These are phyloP conservation scores for Penicillium freii DNA, from an alignment of 2,329 filamentous ascomycete species.

Conservation along the genomic window DNA sequence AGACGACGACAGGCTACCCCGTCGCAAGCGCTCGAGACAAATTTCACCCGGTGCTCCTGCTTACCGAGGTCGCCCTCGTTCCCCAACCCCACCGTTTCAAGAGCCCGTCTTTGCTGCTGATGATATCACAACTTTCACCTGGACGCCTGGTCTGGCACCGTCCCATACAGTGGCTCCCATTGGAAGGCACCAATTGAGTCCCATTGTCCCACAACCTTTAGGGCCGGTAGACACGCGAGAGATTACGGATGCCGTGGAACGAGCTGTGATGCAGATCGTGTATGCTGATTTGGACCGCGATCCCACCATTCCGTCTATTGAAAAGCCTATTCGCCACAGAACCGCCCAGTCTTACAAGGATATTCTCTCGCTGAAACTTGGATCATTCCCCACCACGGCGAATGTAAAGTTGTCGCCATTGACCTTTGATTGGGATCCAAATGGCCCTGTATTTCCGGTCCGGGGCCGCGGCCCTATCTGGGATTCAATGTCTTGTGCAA, in stretches of 20 bases:
- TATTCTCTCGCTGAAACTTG: slow-evolving; percentile 20
- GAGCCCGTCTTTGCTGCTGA: slow-evolving; percentile 4
- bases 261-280: slow-evolving; percentile 25
- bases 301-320: slow-evolving; percentile 18
- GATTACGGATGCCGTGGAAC: slow-evolving; percentile 26
- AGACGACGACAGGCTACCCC: neutral
- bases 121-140: neutral
- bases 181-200: neutral
- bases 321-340: slow-evolving; percentile 6
- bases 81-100: neutral
- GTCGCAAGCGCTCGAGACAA: neutral
- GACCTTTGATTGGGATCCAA: slow-evolving; percentile 18
- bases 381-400: slow-evolving; percentile 13
- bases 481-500: slow-evolving; percentile 20
- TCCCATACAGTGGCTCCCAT: neutral
- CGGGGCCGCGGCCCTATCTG: slow-evolving; percentile 36
- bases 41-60: slow-evolving; percentile 6
- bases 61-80: neutral
- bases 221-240: neutral
- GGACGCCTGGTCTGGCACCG: neutral
- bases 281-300: slow-evolving; percentile 34
- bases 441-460: slow-evolving; percentile 23
- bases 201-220: neutral
- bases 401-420: slow-evolving; percentile 18
- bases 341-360: slow-evolving; percentile 17